Conservation (phyloP, 2,329 filamentous ascomycete species). For the Fusarium sp. region DNA sequence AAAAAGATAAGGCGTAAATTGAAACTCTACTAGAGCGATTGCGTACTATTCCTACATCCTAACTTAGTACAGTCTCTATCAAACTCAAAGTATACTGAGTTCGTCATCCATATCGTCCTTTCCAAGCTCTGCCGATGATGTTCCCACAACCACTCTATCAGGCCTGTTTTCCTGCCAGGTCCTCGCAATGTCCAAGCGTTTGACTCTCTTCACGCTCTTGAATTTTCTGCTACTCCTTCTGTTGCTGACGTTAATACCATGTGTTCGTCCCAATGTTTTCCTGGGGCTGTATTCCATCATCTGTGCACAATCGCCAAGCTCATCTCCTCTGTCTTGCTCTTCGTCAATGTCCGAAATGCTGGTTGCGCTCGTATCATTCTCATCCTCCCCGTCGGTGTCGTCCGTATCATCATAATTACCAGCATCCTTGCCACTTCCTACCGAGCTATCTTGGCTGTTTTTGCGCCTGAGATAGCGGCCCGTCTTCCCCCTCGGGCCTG, state of each 20-base stretch:
- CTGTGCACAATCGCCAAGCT: conserved; percentile 28
- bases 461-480: background rate
- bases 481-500: conserved; percentile 13
- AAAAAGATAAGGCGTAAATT: background rate
- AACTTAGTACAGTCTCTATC: background rate
- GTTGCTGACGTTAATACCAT: background rate
- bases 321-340: conserved; percentile 34
- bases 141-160: conserved; percentile 15
- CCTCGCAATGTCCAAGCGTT: conserved; percentile 24
- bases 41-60: background rate
- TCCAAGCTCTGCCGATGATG: conserved; percentile 8
- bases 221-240: background rate
- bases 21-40: background rate
- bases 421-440: conserved; percentile 20
- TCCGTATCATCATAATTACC: conserved; percentile 7
- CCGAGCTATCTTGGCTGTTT: conserved; percentile 1
- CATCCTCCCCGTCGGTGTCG: conserved; percentile 9
- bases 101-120: conserved; percentile 26
- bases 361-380: conserved; percentile 23
- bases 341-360: conserved; percentile 15
- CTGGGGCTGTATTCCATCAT: background rate
- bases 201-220: conserved; percentile 20
- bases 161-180: conserved; percentile 14
- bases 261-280: background rate
- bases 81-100: conserved; percentile 25